Evolutionary conservation across 257 asterid species (phyloP).

Genomic region (Perilla frutescens): DNA sequence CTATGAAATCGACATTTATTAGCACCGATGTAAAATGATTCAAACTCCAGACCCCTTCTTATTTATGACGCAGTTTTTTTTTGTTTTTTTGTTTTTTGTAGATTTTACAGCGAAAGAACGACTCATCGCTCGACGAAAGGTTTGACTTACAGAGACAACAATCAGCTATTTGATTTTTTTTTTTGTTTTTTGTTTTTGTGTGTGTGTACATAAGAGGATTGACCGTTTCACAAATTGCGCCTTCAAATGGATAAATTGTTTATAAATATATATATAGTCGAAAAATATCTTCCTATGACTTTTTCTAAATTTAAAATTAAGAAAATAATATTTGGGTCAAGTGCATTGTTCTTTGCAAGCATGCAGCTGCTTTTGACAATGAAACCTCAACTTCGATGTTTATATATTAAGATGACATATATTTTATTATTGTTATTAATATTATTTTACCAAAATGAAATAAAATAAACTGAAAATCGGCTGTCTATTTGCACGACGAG

Average conservation of each 20-base stretch:
- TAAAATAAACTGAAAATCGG: neutral
- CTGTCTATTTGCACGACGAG: neutral
- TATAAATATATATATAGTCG: neutral
- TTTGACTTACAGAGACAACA: neutral
- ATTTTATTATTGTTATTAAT: neutral
- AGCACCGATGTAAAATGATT: neutral
- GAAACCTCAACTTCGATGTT: neutral
- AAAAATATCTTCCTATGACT: neutral
- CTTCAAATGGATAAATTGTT: constrained; percentile 2
- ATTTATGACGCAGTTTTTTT: too few relatives aligned
- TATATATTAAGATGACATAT: neutral
- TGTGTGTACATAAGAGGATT: neutral
- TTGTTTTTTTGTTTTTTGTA: too few relatives aligned
- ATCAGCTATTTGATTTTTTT: neutral
- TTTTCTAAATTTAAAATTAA: neutral
- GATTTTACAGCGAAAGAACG: neutral
- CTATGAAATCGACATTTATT: neutral
- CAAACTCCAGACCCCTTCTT: too few relatives aligned
- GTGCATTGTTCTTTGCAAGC: constrained; percentile 5
- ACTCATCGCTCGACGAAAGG: neutral
- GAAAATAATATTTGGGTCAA: neutral
- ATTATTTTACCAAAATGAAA: neutral
- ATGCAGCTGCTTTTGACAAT: constrained; percentile 22
- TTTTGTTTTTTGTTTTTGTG: neutral
- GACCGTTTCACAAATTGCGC: constrained; percentile 2